phyloP scores from a whole-genome alignment of 495 filamentous ascomycete species.

The Parathielavia appendiculata region DNA sequence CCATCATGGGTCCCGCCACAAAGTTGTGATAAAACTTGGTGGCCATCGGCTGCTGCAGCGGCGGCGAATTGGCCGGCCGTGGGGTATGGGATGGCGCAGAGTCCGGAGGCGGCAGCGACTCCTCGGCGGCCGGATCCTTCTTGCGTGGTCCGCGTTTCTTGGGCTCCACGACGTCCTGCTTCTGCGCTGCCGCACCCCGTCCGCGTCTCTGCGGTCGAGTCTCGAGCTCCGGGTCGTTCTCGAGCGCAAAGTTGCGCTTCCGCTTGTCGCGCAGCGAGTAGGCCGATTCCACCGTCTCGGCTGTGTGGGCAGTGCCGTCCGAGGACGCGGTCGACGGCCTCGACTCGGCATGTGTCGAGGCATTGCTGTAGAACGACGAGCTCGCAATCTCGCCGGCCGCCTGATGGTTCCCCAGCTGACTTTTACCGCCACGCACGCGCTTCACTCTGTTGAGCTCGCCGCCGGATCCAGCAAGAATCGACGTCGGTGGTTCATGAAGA shows the following conservation, averaged over 20 bases:
- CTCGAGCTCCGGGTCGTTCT: constrained; percentile 34
- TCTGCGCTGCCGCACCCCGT: constrained; percentile 10
- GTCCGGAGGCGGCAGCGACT: constrained; percentile 17
- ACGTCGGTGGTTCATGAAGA: constrained; percentile 3
- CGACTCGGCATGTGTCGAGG: constrained; percentile 29
- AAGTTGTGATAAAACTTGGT: constrained; percentile 23
- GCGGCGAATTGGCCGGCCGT: constrained; percentile 14
- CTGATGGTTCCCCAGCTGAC: constrained; percentile 10
- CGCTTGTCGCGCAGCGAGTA: constrained; percentile 38
- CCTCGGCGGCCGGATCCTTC: constrained; percentile 20
- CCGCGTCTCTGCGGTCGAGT: constrained; percentile 22
- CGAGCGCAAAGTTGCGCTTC: constrained; percentile 35
- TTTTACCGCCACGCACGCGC: constrained; percentile 18
- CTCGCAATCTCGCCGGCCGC: constrained; percentile 21
- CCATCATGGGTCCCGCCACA: background rate
- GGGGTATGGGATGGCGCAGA: constrained; percentile 18
- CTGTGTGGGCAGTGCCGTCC: constrained; percentile 25
- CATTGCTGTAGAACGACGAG: constrained; percentile 29
- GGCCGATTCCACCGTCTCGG: constrained; percentile 30
- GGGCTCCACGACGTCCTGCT: constrained; percentile 17
- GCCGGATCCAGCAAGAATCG: constrained; percentile 3
- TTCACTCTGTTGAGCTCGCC: constrained; percentile 4
- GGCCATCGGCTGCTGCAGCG: constrained; percentile 23
- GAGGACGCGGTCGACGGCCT: constrained; percentile 35
- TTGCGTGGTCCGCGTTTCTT: constrained; percentile 24